Base-by-base conservation (phyloP, 2,329 filamentous ascomycete genomes). In the Parasarocladium wereldwijsianum region DNA sequence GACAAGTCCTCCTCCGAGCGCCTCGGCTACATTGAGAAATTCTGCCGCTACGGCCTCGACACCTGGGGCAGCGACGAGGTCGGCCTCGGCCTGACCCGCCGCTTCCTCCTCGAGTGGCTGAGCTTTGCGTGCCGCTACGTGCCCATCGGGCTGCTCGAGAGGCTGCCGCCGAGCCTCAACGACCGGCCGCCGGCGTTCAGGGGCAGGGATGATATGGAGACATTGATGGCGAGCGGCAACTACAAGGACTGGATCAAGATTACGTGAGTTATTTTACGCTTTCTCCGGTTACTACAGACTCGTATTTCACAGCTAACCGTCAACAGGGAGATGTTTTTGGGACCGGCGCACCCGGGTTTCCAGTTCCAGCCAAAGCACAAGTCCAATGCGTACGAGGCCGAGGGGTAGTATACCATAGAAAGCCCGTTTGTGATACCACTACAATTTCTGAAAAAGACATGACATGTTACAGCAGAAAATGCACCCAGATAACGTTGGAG, bases 171-270 rank as follows among this genome's bases (percentile, higher is more conserved):
- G 1, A 78, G 66, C 42, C 70, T 98, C 31, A 85, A 94, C 45
- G 87, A 98, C 50, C 66, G 90, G 13, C 83, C 90, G 27, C 87
- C 87, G 5, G 72, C 74, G 26, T 98, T 80, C 49, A 70, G 63
- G 43, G 86, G 87, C 13, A 66, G 90, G 34, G 78, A 90, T 53
- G 90, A 98, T 32, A 55, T 98, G 47, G 90, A 98, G 66, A 93
- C 83, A n/a, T 58, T 98, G 40, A 66, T 98, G 57, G 77, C 76
- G 10, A 94, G 85, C 55, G 71, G 73, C 38, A 85, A 96, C 55
- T 94, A 93, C 58, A 80, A 78, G 58, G 90, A 98, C 54, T 98
- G 90, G 90, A 85, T 98, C 52, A 96, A 93, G 62, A 92, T 98
- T 45, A 92, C 77, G 85, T 90, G 69, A 52, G 73, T 64, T 34